Evolutionary conservation across 2,329 filamentous ascomycete genomes (phyloP).

Genomic region (Apiospora kogelbergensis): DNA sequence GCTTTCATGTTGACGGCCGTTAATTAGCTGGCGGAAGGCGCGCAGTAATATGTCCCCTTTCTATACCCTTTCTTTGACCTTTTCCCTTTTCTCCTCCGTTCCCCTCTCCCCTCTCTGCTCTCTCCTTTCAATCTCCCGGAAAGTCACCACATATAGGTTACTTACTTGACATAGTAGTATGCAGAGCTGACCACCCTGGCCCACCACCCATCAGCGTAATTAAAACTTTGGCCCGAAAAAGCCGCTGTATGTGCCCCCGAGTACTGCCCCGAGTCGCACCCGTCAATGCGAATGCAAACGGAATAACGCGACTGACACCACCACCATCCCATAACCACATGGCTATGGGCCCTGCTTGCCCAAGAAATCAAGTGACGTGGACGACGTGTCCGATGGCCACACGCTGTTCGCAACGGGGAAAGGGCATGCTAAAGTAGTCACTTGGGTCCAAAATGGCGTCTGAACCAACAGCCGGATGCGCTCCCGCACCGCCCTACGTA

Average conservation of each 20-base stretch:
- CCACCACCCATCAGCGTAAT: not conserved
- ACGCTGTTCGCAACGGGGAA: not conserved
- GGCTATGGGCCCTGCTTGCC: not conserved
- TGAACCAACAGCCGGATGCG: not conserved
- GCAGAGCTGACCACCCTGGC: not conserved
- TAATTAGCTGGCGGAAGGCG: not conserved
- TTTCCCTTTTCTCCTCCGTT: not conserved
- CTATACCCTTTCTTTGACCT: not conserved
- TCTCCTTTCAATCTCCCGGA: not conserved
- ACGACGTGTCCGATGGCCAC: not conserved
- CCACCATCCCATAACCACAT: slow-evolving; percentile 1
- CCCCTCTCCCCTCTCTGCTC: not conserved
- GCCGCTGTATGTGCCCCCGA: not conserved
- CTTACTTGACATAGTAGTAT: not conserved
- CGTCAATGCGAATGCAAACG: not conserved
- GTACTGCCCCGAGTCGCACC: not conserved
- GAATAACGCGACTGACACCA: not conserved
- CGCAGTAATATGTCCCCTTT: not conserved
- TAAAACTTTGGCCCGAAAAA: not conserved
- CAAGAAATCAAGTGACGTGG: not conserved
- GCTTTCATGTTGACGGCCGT: not conserved
- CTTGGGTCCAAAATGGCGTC: not conserved
- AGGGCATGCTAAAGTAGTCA: not conserved
- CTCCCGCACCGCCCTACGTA: not conserved
- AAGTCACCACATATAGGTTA: not conserved